Conservation (phyloP, 2,329 filamentous ascomycete genomes). For the Thelonectria rubi region DNA sequence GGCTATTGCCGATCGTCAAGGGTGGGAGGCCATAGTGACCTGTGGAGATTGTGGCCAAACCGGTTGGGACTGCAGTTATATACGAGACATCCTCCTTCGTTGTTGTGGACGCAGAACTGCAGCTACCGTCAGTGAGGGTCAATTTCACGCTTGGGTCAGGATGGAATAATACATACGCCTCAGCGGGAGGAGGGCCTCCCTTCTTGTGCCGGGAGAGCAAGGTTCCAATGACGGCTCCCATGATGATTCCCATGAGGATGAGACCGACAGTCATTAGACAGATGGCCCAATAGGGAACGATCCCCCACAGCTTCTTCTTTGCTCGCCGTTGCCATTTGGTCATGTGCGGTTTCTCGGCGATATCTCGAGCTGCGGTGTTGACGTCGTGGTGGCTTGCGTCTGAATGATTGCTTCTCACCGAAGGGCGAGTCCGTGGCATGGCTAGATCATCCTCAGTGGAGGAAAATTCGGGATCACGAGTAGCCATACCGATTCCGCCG, state of each 20-base stretch:
- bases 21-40: slow-evolving; percentile 67
- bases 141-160: background rate
- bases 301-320: slow-evolving; percentile 64
- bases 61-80: slow-evolving; percentile 59
- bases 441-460: slow-evolving; percentile 63
- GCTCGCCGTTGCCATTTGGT: slow-evolving; percentile 64
- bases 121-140: background rate
- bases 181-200: slow-evolving; percentile 7
- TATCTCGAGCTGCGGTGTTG: slow-evolving; percentile 57
- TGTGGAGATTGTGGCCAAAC: slow-evolving; percentile 61
- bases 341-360: slow-evolving; percentile 58
- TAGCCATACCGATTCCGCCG: slow-evolving; percentile 68
- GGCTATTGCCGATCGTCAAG: slow-evolving; percentile 58
- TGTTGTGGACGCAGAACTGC: slow-evolving; percentile 43
- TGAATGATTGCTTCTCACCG: slow-evolving; percentile 58
- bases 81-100: slow-evolving; percentile 59
- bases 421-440: slow-evolving; percentile 60
- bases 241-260: slow-evolving; percentile 62
- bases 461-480: slow-evolving; percentile 69
- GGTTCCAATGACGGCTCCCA: slow-evolving; percentile 66
- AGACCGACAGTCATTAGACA: slow-evolving; percentile 59
- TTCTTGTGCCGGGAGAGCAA: slow-evolving; percentile 45
- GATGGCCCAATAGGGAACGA: slow-evolving; percentile 70
- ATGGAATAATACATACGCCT: background rate
- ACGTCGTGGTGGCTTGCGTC: slow-evolving; percentile 64